A percentile compares a stretch with the other conserved stretches of the same genome.
Evolutionary conservation across 257 asterid species (phyloP).

Genomic region (Buddleja alternifolia): DNA sequence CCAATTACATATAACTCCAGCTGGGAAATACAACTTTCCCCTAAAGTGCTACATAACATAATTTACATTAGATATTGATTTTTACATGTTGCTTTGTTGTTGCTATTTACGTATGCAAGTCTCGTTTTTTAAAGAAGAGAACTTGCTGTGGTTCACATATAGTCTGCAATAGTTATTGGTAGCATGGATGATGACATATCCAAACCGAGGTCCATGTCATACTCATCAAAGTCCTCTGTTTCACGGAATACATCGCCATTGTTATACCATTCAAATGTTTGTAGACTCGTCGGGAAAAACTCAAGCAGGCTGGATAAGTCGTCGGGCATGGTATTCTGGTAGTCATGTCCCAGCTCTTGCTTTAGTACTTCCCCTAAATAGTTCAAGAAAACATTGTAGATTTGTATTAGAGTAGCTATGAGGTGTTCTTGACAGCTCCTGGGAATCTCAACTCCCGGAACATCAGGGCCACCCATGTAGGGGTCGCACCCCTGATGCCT

Average conservation of each 20-base stretch:
- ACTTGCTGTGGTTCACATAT: background rate
- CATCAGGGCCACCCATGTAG: too few species aligned
- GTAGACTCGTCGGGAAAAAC: conserved; percentile 25
- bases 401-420: too few species aligned
- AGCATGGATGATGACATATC: conserved; percentile 12
- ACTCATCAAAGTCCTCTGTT: conserved; percentile 15
- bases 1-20: background rate
- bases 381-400: background rate
- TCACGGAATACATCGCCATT: conserved; percentile 6
- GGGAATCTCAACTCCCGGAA: too few species aligned
- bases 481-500: too few species aligned
- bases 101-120: background rate
- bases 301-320: conserved; percentile 39
- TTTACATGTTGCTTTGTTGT: background rate
- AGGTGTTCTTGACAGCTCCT: too few species aligned
- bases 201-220: conserved; percentile 1
- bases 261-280: conserved; percentile 28
- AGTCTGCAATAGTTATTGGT: conserved; percentile 21
- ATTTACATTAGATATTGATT: background rate
- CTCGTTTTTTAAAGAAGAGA: background rate
- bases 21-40: background rate
- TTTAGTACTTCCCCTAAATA: conserved; percentile 17
- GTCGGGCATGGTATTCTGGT: conserved; percentile 24
- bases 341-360: conserved; percentile 25
- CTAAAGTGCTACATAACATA: background rate